Conservation (phyloP, 371 early-diverging fungal species). For the Dipsacomyces acuminosporus region DNA sequence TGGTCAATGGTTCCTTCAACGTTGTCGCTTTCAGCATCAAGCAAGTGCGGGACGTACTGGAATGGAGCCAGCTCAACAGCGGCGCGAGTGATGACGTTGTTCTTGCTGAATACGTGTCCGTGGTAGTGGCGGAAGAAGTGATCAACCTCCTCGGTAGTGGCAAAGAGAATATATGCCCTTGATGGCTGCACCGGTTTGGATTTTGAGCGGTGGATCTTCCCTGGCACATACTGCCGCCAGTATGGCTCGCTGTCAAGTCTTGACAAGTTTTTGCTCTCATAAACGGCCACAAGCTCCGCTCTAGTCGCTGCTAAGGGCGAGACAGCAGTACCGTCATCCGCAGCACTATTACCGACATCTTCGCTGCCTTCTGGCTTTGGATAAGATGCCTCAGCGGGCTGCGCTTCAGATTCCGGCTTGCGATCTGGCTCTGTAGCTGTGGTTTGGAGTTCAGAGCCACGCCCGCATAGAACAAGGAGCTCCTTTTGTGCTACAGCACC, state of each 20-base stretch:
- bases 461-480: constrained; percentile 8
- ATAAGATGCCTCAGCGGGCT: neutral
- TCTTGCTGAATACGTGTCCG: constrained; percentile 43
- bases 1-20: constrained; percentile 25
- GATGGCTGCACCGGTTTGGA: constrained; percentile 37
- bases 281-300: constrained; percentile 1
- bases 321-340: too few species aligned
- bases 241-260: constrained; percentile 24
- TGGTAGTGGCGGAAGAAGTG: constrained; percentile 37
- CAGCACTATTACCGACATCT: too few species aligned
- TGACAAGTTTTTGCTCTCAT: constrained; percentile 19
- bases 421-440: too few species aligned
- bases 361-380: neutral
- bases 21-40: neutral
- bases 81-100: constrained; percentile 19
- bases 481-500: constrained; percentile 12
- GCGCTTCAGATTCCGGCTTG: neutral
- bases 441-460: too few species aligned
- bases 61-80: constrained; percentile 36
- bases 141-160: constrained; percentile 28
- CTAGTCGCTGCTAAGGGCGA: constrained; percentile 10
- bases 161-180: constrained; percentile 47
- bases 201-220: constrained; percentile 31
- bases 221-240: constrained; percentile 33
- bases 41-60: constrained; percentile 22